These are phyloP conservation scores for Backusella mclennaniae DNA, from an alignment of 192 early-diverging fungal species.

Conservation along the genomic window DNA sequence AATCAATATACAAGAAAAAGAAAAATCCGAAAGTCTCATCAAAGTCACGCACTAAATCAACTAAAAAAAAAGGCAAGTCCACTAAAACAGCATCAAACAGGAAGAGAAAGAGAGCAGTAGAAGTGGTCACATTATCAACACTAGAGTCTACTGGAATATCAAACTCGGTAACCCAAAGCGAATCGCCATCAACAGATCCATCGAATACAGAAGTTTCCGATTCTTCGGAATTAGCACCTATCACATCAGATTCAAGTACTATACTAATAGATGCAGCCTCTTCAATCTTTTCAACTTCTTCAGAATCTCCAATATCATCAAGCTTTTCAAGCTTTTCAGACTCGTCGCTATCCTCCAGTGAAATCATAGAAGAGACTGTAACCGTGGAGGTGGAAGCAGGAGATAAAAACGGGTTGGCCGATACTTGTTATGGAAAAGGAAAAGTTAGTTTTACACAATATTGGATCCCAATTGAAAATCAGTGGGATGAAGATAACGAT, in stretches of 20 bases:
- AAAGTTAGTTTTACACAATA: conserved; percentile 22
- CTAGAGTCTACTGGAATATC: not conserved
- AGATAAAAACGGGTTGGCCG: not conserved
- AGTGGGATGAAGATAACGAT: conserved; percentile 28
- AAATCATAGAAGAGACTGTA: not conserved
- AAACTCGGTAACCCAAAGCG: not conserved
- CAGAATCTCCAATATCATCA: not conserved
- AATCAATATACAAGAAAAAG: not conserved
- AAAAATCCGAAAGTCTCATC: not conserved
- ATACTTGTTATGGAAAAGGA: conserved; percentile 10
- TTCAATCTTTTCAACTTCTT: not conserved
- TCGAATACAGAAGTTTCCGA: not conserved
- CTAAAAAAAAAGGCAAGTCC: not conserved
- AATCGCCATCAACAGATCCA: not conserved
- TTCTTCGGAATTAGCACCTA: not conserved
- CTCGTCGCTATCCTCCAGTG: not conserved
- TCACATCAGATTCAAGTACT: not conserved
- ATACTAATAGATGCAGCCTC: not conserved
- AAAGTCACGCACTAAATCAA: not conserved
- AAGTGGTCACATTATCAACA: not conserved
- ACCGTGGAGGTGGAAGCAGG: not conserved
- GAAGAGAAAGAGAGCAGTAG: not conserved
- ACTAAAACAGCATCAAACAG: not conserved
- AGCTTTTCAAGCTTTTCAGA: not conserved
- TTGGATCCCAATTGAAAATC: conserved; percentile 39